Evolutionary conservation across 345 rosid genomes (phyloP).

Genomic region (Euphorbia tirucalli): DNA sequence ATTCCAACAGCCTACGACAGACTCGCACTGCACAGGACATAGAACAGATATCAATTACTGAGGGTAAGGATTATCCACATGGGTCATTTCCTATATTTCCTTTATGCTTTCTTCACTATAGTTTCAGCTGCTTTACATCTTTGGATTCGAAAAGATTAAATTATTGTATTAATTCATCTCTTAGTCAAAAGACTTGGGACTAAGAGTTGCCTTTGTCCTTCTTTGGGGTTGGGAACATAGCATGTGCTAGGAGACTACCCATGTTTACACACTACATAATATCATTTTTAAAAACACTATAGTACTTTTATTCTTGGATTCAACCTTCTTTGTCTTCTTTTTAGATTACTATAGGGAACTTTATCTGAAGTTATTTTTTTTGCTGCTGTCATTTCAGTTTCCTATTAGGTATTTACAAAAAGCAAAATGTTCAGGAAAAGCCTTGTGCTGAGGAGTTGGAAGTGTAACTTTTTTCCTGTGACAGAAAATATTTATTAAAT

Average conservation of each 20-base stretch:
- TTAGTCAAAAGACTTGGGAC: neutral
- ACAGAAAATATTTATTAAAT: neutral
- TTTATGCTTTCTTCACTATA: neutral
- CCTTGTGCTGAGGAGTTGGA: neutral
- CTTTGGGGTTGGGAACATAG: neutral
- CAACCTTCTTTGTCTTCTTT: neutral
- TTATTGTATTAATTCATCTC: neutral
- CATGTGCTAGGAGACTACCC: neutral
- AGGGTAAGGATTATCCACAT: conserved; percentile 42
- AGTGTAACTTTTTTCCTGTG: neutral
- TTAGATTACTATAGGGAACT: conserved; percentile 3
- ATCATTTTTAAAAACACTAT: neutral
- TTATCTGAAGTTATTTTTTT: neutral
- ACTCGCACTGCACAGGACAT: conserved; percentile 35
- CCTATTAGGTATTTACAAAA: neutral
- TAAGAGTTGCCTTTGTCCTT: neutral
- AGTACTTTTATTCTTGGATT: neutral
- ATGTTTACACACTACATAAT: neutral
- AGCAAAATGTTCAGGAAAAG: neutral
- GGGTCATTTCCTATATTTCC: neutral
- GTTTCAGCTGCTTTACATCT: neutral
- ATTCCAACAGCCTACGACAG: conserved; percentile 46
- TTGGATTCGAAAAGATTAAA: neutral
- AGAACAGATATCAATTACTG: conserved; percentile 27
- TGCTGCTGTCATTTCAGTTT: neutral